Evolutionary conservation across 2,329 filamentous ascomycete genomes (phyloP).

Genomic region (Pestalotiopsis sp.): DNA sequence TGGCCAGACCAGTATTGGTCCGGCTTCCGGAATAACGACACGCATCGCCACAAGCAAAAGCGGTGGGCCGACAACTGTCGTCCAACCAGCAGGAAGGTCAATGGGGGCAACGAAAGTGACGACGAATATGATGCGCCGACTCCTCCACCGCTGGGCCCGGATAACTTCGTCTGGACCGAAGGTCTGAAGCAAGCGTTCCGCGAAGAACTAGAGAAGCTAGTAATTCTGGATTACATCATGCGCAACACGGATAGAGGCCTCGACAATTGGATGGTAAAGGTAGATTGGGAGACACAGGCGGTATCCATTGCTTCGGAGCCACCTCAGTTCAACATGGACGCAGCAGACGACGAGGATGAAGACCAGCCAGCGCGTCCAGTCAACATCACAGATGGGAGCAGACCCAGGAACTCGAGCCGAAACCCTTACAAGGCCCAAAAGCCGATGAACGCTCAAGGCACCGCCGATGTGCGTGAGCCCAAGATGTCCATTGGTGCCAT

Average conservation of each 20-base stretch:
- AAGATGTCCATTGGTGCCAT: constrained; percentile 86
- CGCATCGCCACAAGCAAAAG: constrained; percentile 68
- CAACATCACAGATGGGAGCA: constrained; percentile 45
- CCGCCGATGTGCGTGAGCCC: constrained; percentile 49
- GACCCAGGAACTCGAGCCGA: constrained; percentile 43
- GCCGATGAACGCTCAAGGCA: constrained; percentile 76
- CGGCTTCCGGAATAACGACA: constrained; percentile 69
- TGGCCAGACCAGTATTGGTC: constrained; percentile 89
- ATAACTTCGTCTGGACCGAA: constrained; percentile 83
- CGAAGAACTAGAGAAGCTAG: constrained; percentile 94
- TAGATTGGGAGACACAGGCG: constrained; percentile 81
- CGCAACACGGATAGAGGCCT: constrained; percentile 94
- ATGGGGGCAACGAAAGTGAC: constrained; percentile 49
- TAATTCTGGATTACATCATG: constrained; percentile 99
- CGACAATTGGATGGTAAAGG: constrained; percentile 99
- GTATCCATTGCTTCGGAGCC: constrained; percentile 88
- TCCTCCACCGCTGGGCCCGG: constrained; percentile 42
- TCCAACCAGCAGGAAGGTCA: constrained; percentile 49
- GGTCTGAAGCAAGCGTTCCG: constrained; percentile 86
- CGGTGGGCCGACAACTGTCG: constrained; percentile 84
- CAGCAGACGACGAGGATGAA: constrained; percentile 41
- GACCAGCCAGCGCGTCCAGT: constrained; percentile 62
- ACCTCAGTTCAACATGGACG: constrained; percentile 65
- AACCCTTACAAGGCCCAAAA: constrained; percentile 78
- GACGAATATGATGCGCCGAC: constrained; percentile 41